These are phyloP conservation scores for Penicillium sp. DNA, from an alignment of 2,329 filamentous ascomycete species.

Conservation along the genomic window DNA sequence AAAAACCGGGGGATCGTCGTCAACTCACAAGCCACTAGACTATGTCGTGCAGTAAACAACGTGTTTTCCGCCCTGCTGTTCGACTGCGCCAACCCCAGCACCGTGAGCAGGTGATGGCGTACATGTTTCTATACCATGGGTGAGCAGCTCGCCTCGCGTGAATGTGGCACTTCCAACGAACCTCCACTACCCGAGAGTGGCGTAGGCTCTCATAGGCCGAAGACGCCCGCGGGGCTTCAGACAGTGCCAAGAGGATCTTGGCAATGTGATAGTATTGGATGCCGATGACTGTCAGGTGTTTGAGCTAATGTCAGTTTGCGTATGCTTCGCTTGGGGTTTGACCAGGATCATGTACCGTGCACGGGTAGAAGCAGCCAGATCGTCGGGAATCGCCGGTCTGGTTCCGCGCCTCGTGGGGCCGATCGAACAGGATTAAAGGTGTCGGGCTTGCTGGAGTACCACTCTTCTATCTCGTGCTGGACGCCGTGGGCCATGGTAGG, in stretches of 20 bases:
- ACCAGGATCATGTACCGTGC: constrained; percentile 22
- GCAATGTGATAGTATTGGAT: constrained; percentile 40
- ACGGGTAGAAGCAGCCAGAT: constrained; percentile 37
- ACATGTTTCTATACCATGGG: constrained; percentile 20
- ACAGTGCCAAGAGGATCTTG: constrained; percentile 31
- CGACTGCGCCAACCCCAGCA: constrained; percentile 28
- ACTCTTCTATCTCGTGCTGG: constrained; percentile 22
- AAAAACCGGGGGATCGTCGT: not conserved
- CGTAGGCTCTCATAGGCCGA: constrained; percentile 23
- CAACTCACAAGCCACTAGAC: constrained; percentile 27
- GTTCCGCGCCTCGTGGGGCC: constrained; percentile 20
- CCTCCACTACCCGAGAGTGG: constrained; percentile 25
- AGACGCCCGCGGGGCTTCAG: constrained; percentile 9
- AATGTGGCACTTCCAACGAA: not conserved
- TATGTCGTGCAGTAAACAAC: constrained; percentile 29
- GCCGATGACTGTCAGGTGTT: constrained; percentile 29
- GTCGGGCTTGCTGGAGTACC: constrained; percentile 23
- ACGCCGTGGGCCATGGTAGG: not conserved
- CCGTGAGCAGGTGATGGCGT: constrained; percentile 23
- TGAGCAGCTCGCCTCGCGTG: not conserved
- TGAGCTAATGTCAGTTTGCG: not conserved
- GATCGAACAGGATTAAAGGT: constrained; percentile 31
- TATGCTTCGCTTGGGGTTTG: not conserved
- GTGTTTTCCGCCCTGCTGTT: constrained; percentile 30
- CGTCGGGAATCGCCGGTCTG: constrained; percentile 27